Base-by-base conservation (phyloP, 805 yeast species). In the Komagataella pseudopastoris region DNA sequence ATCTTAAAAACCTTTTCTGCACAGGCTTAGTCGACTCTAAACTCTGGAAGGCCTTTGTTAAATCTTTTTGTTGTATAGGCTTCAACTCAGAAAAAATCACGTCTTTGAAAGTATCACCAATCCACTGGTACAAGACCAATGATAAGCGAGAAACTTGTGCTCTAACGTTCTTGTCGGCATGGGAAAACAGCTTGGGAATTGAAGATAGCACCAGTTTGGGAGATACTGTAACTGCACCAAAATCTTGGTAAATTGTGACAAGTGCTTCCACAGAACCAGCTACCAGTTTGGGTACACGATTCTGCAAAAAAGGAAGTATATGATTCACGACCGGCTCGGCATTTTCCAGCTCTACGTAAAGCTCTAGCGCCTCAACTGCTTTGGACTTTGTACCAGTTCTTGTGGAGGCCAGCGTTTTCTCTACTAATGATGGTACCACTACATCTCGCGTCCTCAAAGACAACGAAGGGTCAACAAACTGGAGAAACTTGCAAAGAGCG, bases 11-110 rank as follows among this genome's bases (percentile, higher is more conserved):
- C 56, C 91, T 68, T 49, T 71, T 71, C 57, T 84, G 91, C 2
- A 62, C 67, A 1, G 80, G 79, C 1, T 68, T 65, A 7, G 55
- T 51, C 47, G 60, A 68, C 50, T 67, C 66, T 6, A 75, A 74
- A 44, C 72, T 74, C 46, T 74, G 84, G 63, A 91, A 88, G 23
- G 79, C 81, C 43, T 79, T 78, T 6, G 78, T 71, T 53, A 91
- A 72, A 61, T 90, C 98, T 56, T 83, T 85, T 65, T 88, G 91
- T 64, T 91, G 98, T 18, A 89, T 88, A 0, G 96, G 96, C 63
- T 91, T 93, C 66, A 93, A 73, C 23, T 80, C 80, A 2, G 83
- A 77, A 51, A 88, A 77, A 45, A 88, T 66, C 0, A 81, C 62
- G 14, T 74, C 71, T 50, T 80, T 81, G 45, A 88, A 67, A 0